Conservation (phyloP, 805 yeast species). For the Teunomyces aglyptinius region DNA sequence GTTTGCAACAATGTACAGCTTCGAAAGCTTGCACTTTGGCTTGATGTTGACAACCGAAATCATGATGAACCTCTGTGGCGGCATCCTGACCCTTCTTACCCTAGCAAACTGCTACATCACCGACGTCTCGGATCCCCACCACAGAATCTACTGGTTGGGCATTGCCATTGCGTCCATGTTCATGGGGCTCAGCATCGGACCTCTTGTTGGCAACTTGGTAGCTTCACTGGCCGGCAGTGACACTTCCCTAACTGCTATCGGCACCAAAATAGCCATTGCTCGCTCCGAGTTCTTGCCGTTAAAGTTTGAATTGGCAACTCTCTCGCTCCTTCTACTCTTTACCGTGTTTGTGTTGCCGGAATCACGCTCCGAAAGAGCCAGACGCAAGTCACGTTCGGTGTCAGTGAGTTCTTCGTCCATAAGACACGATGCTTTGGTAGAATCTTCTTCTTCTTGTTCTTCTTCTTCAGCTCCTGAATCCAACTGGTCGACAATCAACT, state of each 20-base stretch:
- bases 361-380: constrained; percentile 57
- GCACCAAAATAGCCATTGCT: constrained; percentile 11
- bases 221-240: not conserved
- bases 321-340: constrained; percentile 30
- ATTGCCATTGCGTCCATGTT: constrained; percentile 57
- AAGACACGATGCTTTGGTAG: too few species aligned
- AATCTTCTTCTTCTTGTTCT: too few species aligned
- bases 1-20: constrained; percentile 25
- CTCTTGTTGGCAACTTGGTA: constrained; percentile 50
- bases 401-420: constrained; percentile 11
- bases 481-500: constrained; percentile 13
- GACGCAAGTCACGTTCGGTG: constrained; percentile 48
- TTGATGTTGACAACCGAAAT: constrained; percentile 44
- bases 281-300: constrained; percentile 32
- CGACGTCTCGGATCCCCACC: constrained; percentile 65
- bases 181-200: constrained; percentile 64
- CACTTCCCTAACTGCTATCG: not conserved
- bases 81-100: constrained; percentile 53
- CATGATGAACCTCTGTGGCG: constrained; percentile 60
- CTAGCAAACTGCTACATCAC: constrained; percentile 67
- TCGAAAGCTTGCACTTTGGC: constrained; percentile 27
- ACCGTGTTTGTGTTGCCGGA: constrained; percentile 50
- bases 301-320: constrained; percentile 29
- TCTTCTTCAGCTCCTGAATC: not conserved
- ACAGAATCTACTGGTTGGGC: constrained; percentile 60